These are phyloP conservation scores for Nicotiana noctiflora DNA, from an alignment of 257 asterid genomes.

Conservation along the genomic window DNA sequence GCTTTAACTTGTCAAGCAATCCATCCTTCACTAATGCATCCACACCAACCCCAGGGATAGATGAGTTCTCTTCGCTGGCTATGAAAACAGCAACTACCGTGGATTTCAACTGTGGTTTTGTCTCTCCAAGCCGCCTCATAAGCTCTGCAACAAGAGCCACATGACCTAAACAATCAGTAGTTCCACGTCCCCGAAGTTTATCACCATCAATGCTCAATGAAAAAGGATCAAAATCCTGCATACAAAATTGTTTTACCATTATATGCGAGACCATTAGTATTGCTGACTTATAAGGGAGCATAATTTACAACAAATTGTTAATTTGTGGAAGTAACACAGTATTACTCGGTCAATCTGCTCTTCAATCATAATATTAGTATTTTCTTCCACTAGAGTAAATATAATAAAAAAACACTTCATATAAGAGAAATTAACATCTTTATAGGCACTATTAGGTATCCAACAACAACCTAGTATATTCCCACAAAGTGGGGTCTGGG, in stretches of 20 bases:
- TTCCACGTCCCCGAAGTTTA: conserved; percentile 92
- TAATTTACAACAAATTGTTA: background rate
- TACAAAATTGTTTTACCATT: background rate
- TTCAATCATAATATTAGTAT: background rate
- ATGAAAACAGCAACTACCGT: conserved; percentile 94
- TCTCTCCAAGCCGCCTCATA: conserved; percentile 73
- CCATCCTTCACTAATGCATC: conserved; percentile 91
- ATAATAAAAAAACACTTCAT: background rate
- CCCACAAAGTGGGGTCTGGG: no score
- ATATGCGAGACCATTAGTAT: background rate
- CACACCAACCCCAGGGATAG: conserved; percentile 92
- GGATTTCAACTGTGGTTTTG: conserved; percentile 67
- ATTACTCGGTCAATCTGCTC: background rate
- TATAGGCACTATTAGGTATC: background rate
- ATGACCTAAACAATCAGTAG: conserved; percentile 95
- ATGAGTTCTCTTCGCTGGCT: conserved; percentile 97
- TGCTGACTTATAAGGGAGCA: background rate
- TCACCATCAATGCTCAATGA: conserved; percentile 79
- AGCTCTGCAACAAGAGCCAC: conserved; percentile 93
- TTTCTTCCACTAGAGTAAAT: background rate
- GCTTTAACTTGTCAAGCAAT: conserved; percentile 67
- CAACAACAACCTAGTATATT: no score
- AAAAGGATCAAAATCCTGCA: conserved; percentile 95
- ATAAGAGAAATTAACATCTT: background rate
- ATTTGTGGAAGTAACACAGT: no score